phyloP scores from a whole-genome alignment of 169 alveolate genomes.

The Eimeria necatrix region DNA sequence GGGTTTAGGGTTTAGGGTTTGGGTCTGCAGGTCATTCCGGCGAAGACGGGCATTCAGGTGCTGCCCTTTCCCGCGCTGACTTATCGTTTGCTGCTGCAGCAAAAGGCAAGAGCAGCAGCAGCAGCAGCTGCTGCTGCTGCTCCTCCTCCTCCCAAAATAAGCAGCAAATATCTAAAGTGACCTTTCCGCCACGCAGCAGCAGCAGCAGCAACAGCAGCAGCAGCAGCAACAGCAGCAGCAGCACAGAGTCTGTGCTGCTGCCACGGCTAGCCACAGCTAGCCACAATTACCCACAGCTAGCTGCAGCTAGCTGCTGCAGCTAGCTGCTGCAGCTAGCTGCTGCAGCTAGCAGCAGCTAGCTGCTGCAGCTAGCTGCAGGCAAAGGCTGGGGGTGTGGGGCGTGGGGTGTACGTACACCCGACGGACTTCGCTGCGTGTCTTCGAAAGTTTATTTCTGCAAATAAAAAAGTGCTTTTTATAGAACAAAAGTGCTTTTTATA shows the following conservation, averaged over 20 bases:
- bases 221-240: slow-evolving; percentile 50
- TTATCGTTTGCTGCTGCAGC: slow-evolving; percentile 46
- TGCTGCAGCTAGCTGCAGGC: too few relatives aligned
- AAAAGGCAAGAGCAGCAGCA: slow-evolving; percentile 11
- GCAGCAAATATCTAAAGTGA: background rate
- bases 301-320: slow-evolving; percentile 10
- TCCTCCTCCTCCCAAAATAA: background rate
- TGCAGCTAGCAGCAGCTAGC: too few relatives aligned
- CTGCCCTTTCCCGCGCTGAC: slow-evolving; percentile 53
- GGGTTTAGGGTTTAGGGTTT: background rate
- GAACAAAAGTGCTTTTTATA: too few relatives aligned
- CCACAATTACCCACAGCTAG: too few relatives aligned
- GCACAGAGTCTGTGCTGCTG: slow-evolving; percentile 45
- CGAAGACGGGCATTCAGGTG: slow-evolving; percentile 35
- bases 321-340: too few relatives aligned
- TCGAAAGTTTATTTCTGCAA: too few relatives aligned
- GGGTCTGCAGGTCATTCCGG: slow-evolving; percentile 1
- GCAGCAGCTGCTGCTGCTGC: background rate
- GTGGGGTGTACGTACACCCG: background rate
- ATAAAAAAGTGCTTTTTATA: too few relatives aligned
- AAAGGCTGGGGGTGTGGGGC: background rate
- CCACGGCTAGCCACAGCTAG: background rate
- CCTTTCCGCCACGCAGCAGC: background rate
- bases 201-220: slow-evolving; percentile 4
- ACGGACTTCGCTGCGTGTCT: background rate